Evolutionary conservation across 176 grass and related monocot genomes (phyloP), one percentile per base, ranked within the genome.

Genomic region (Zoysia japonica): DNA sequence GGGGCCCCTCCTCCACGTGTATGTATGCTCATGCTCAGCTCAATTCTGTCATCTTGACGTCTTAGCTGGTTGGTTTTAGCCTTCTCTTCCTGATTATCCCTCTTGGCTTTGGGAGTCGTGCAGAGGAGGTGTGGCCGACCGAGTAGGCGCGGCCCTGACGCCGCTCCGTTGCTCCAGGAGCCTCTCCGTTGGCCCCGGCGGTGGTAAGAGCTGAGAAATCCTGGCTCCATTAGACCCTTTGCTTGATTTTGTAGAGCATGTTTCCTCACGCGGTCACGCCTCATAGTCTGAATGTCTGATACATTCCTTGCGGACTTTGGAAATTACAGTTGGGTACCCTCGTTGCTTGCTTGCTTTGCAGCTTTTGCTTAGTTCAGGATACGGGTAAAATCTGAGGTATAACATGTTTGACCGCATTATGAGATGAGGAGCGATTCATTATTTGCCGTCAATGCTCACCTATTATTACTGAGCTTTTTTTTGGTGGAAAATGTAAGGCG

Each of bases 141-240:
- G 56, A 53, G 68, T 40, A 49, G 78, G 82, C 60, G 75, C 61
- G 8, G 19, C 71, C 54, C 41, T 78, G 40, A 66, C 12, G 56
- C 51, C 65, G 51, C 70, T 72, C 35, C 57, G 71, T 57, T 96
- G 89, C 75, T 55, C 90, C 16, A 59, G 82, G 72, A 82, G 78
- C 65, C 66, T 92, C 77, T 90, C 90, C 45, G 62, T 90, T 11
- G 63, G 79, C 52, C 28, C 82, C 15, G 84, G 77, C 2, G 48
- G 71, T 47, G 88, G 93, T 96, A 88, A 86, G 79, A 62, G 12
- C 28, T 39, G 28, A 38, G 9, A 61, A 61, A 61, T 36, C 9
- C 6, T 61, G 19, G 57, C 2, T 61, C 57, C 19, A 61, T 2
- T 36, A 36, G 9, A 11, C 19, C 7, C 20, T 36, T 35, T 61